Evolutionary conservation across 2,329 filamentous ascomycete genomes (phyloP).

Genomic region (Bertia moriformis): DNA sequence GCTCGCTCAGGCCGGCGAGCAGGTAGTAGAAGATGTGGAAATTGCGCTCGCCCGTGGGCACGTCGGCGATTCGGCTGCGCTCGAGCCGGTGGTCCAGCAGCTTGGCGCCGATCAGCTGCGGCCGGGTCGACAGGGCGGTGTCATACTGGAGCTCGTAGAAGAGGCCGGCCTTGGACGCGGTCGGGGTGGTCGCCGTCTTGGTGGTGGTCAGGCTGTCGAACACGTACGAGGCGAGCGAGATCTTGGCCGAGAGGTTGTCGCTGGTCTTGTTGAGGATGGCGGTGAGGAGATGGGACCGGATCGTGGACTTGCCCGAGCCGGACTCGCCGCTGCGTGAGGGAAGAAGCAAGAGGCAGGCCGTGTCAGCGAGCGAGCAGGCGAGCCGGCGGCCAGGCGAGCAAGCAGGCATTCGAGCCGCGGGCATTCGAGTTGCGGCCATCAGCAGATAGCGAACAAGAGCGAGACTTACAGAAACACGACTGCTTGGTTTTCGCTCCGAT

Average conservation of each 20-base stretch:
- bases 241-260: constrained; percentile 81
- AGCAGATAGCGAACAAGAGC: constrained; percentile 1
- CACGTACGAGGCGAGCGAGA: constrained; percentile 84
- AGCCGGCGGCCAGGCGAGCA: constrained; percentile 1
- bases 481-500: constrained; percentile 84
- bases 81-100: constrained; percentile 86
- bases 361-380: not conserved
- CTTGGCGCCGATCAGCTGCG: constrained; percentile 84
- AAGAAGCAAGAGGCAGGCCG: constrained; percentile 2
- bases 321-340: constrained; percentile 63
- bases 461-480: constrained; percentile 73
- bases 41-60: constrained; percentile 89
- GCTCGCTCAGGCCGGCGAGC: constrained; percentile 74
- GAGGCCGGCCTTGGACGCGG: constrained; percentile 85
- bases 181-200: constrained; percentile 88
- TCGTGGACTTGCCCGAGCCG: constrained; percentile 86
- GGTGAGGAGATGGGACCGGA: constrained; percentile 76
- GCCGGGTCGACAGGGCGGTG: constrained; percentile 68
- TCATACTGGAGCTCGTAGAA: constrained; percentile 97
- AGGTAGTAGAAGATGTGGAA: constrained; percentile 96
- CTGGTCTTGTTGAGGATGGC: constrained; percentile 78
- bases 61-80: constrained; percentile 75
- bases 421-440: constrained; percentile 7
- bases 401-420: too few relatives aligned
- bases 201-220: constrained; percentile 95